These are phyloP conservation scores for Lentinus brumalis DNA, from an alignment of 768 basidiomycete species.

Conservation along the genomic window DNA sequence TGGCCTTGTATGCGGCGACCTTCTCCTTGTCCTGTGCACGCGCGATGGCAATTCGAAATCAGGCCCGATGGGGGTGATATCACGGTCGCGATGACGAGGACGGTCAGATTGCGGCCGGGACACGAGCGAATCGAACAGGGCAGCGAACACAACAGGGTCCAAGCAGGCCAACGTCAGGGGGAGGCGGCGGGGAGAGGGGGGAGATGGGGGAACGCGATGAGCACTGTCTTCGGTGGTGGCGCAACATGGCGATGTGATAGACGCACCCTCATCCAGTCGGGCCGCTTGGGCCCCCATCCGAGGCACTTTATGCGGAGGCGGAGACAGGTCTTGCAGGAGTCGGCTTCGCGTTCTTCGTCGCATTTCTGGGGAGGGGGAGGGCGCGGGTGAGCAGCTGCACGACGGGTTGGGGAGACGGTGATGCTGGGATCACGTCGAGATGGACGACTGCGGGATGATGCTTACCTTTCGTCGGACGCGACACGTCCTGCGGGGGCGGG, in stretches of 20 bases:
- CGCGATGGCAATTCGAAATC: neutral
- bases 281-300: slow-evolving; percentile 82
- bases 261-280: slow-evolving; percentile 88
- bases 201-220: slow-evolving; percentile 1
- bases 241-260: slow-evolving; percentile 11
- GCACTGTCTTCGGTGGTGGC: slow-evolving; percentile 16
- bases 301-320: slow-evolving; percentile 81
- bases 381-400: slow-evolving; percentile 2
- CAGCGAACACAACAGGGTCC: no score
- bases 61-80: neutral
- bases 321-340: slow-evolving; percentile 80
- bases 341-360: slow-evolving; percentile 76
- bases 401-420: slow-evolving; percentile 2
- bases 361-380: slow-evolving; percentile 65
- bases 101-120: no score
- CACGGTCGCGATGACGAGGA: neutral
- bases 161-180: no score
- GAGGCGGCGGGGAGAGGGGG: slow-evolving; percentile 3
- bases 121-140: no score
- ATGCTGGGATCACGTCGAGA: slow-evolving; percentile 14
- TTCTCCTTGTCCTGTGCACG: slow-evolving; percentile 71
- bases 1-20: slow-evolving; percentile 80
- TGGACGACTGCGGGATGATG: slow-evolving; percentile 20
- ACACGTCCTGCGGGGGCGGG: slow-evolving; percentile 63
- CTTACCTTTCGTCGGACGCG: slow-evolving; percentile 78